Percentiles rank a stretch among this genome's conserved stretches.
Evolutionary conservation across 2,329 filamentous ascomycete genomes (phyloP).

Genomic region (Arthrobotrys iridis): DNA sequence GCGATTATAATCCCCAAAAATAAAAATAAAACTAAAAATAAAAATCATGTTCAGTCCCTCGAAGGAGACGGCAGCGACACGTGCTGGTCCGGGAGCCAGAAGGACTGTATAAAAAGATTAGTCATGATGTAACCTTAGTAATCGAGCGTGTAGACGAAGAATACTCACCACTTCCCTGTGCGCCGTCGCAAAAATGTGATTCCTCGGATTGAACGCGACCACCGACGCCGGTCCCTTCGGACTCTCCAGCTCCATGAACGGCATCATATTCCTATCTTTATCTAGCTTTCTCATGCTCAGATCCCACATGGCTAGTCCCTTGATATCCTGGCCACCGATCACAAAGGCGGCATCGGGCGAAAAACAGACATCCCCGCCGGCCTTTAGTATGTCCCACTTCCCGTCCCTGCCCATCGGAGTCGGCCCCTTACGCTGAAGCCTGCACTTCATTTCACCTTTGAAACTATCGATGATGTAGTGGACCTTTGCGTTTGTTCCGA

Average conservation of each 20-base stretch:
- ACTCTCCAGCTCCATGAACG: constrained; percentile 67
- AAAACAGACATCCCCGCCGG: constrained; percentile 84
- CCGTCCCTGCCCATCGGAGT: constrained; percentile 60
- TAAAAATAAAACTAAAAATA: too few species aligned
- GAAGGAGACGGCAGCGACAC: constrained; percentile 56
- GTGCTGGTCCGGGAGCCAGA: constrained; percentile 58
- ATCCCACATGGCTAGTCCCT: constrained; percentile 88
- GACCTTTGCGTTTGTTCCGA: constrained; percentile 83
- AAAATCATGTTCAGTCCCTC: constrained; percentile 32
- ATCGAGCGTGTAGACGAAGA: background rate
- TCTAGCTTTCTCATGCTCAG: constrained; percentile 68
- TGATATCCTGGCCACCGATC: constrained; percentile 71
- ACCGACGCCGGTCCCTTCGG: constrained; percentile 74
- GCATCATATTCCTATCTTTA: constrained; percentile 71
- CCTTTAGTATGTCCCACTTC: constrained; percentile 64
- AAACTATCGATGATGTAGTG: constrained; percentile 97
- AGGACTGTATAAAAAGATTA: constrained; percentile 54
- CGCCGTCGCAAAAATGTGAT: constrained; percentile 89
- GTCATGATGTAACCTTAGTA: background rate
- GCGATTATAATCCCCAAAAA: background rate
- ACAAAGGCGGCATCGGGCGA: constrained; percentile 89
- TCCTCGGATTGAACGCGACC: constrained; percentile 87
- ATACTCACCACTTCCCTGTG: constrained; percentile 77
- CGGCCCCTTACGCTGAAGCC: constrained; percentile 63
- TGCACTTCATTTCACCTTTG: constrained; percentile 78